Percentiles rank a stretch among this genome's conserved stretches.
Evolutionary conservation across 2,329 filamentous ascomycete genomes (phyloP).

Genomic region (Fusarium devonianum): DNA sequence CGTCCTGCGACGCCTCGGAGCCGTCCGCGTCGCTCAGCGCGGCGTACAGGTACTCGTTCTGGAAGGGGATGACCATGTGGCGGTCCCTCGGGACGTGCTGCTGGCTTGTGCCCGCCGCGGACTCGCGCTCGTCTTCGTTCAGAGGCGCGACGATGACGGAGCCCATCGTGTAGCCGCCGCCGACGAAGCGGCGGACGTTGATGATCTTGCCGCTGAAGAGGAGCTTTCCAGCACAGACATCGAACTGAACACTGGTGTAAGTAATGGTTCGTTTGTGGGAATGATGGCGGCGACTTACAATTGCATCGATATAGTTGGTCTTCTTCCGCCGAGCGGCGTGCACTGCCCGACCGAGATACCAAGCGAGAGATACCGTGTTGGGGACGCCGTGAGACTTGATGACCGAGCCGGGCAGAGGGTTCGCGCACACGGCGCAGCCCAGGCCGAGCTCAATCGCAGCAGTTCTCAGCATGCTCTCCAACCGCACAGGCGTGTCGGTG

Average conservation of each 20-base stretch:
- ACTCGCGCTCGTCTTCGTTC: slow-evolving; percentile 42
- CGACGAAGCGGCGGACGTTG: slow-evolving; percentile 49
- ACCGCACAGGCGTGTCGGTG: slow-evolving; percentile 44
- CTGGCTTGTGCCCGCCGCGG: slow-evolving; percentile 16
- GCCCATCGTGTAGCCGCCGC: slow-evolving; percentile 52
- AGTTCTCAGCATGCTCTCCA: slow-evolving; percentile 48
- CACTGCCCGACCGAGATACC: slow-evolving; percentile 63
- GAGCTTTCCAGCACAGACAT: slow-evolving; percentile 45
- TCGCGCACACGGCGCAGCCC: slow-evolving; percentile 47
- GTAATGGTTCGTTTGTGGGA: rapidly evolving
- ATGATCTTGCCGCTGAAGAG: slow-evolving; percentile 52
- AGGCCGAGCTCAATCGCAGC: slow-evolving; percentile 50
- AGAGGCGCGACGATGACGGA: slow-evolving; percentile 47
- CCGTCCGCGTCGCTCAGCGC: slow-evolving; percentile 44
- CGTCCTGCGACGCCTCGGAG: slow-evolving; percentile 40
- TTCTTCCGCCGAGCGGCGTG: slow-evolving; percentile 35
- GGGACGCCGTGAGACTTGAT: slow-evolving; percentile 48
- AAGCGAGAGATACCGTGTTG: slow-evolving; percentile 58
- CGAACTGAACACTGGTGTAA: slow-evolving; percentile 21
- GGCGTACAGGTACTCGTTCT: slow-evolving; percentile 53
- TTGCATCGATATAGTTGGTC: slow-evolving; percentile 37
- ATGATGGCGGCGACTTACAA: slow-evolving; percentile 15
- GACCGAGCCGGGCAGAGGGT: slow-evolving; percentile 44
- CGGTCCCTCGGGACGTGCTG: slow-evolving; percentile 30
- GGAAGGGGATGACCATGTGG: slow-evolving; percentile 51